These are phyloP conservation scores for Mycena galopus DNA, from an alignment of 768 basidiomycete species.

Conservation along the genomic window DNA sequence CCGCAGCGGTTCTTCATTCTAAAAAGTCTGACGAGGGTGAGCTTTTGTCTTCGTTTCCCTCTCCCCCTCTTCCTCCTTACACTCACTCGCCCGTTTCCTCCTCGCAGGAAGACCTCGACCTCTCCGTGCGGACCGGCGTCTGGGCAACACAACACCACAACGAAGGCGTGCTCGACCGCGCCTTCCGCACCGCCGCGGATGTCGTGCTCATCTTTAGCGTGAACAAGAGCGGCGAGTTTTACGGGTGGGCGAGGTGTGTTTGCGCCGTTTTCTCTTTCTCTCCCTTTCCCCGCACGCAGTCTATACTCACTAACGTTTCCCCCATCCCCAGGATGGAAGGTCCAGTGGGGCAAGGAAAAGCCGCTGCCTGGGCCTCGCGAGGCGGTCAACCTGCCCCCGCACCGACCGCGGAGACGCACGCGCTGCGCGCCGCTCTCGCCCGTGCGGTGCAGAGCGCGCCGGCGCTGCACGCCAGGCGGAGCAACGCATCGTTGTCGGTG, in stretches of 20 bases:
- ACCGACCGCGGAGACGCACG: not conserved
- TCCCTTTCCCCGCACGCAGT: slow-evolving; percentile 15
- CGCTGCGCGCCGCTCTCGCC: not conserved
- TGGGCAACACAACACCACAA: slow-evolving; percentile 97
- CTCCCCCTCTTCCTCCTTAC: not conserved
- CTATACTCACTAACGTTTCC: not conserved
- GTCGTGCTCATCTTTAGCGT: slow-evolving; percentile 93
- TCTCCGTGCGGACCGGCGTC: slow-evolving; percentile 80
- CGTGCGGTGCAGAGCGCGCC: slow-evolving; percentile 61
- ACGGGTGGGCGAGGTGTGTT: slow-evolving; percentile 86
- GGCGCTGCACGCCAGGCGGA: slow-evolving; percentile 56
- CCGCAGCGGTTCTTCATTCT: slow-evolving; percentile 20
- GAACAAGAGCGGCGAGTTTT: slow-evolving; percentile 95
- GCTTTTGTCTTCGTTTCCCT: not conserved
- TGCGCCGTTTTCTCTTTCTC: not conserved
- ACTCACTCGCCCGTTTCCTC: slow-evolving; percentile 36
- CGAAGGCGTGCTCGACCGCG: slow-evolving; percentile 90
- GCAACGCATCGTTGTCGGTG: slow-evolving; percentile 48
- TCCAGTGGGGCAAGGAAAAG: slow-evolving; percentile 57
- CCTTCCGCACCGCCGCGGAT: slow-evolving; percentile 88
- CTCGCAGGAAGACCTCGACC: slow-evolving; percentile 79
- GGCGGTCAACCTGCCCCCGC: not conserved
- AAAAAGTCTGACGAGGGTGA: slow-evolving; percentile 10
- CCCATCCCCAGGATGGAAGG: slow-evolving; percentile 72
- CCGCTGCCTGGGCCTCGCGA: not conserved